Base-by-base conservation (phyloP, 2,329 filamentous ascomycete species). In the Trichoderma simmonsii region DNA sequence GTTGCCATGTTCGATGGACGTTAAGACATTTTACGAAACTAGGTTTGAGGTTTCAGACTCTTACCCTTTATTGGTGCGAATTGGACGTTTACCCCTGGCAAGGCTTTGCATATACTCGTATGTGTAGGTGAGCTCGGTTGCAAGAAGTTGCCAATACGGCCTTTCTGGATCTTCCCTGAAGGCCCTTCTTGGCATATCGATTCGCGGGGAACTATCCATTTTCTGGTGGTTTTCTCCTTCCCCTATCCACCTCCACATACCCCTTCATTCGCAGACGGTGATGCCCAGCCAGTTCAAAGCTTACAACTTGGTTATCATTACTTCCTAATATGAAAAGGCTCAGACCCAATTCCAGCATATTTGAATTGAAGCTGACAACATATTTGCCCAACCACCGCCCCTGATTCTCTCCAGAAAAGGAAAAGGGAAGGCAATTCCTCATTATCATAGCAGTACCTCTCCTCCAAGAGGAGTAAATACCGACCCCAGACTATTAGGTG, bases 21-120 rank as follows among this genome's bases (percentile, higher is more conserved):
- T 51, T 62, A 68, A 68, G 43, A 69, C 66, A 69, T 51, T 61
- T 69, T 36, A 21, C 57, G 48, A 36, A 34, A 18, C 18, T 43
- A 28, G 56, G 54, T 28, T 69, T 28, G 56, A 14, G 21, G 36
- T 69, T 61, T 69, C 57, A 69, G 36, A 32, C n/a, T 69, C 39
- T 15, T 26, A 28, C 66, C 66, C 39, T 54, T 54, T 36, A 61
- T 69, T 51, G 66, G 57, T 54, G 63, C 34, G 32, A 57, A 21
- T n/a, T 24, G 21, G 9, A 34, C 28, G 21, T 28, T 34, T 67
- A 24, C 51, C 43, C 51, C 64, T 67, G 18, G 24, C 18, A 9
- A 43, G 18, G 51, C 15, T 36, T 15, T 36, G 26, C 43, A 15
- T 36, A 65, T 26, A 26, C 4, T 26, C 26, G 26, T 65, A 43